Percentiles rank a stretch among this genome's conserved stretches.
phyloP scores from a whole-genome alignment of 78 protist species.

The Bigelowiella natans region DNA sequence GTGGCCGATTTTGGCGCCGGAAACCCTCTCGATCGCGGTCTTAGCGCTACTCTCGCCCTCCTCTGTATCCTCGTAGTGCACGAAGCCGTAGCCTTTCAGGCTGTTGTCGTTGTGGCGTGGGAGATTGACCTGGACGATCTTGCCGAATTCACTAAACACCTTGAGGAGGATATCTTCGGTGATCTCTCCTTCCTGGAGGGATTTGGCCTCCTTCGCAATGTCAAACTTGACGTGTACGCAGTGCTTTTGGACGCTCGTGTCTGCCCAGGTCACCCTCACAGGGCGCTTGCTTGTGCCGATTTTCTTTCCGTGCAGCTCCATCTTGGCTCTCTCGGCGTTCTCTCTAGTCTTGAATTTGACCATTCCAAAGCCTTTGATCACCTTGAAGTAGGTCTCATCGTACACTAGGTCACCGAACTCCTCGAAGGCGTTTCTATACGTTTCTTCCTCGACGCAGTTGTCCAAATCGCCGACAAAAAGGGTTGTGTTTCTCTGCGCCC shows the following conservation, averaged over 20 bases:
- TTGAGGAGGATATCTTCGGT: neutral
- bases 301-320: neutral
- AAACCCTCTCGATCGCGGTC: neutral
- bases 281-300: neutral
- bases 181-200: neutral
- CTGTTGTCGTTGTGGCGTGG: neutral
- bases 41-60: neutral
- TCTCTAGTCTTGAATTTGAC: neutral
- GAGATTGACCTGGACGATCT: neutral
- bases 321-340: conserved; percentile 5
- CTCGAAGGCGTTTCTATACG: neutral
- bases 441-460: too few species aligned
- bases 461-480: conserved; percentile 15
- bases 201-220: neutral
- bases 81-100: conserved; percentile 14
- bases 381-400: neutral
- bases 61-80: conserved; percentile 5
- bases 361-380: neutral
- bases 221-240: conserved; percentile 16
- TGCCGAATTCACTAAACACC: neutral
- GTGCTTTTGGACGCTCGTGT: neutral
- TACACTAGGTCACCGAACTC: neutral
- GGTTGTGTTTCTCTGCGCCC: conserved; percentile 19
- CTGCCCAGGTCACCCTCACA: neutral
- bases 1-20: neutral